Base-by-base conservation (phyloP, 192 early-diverging fungal genomes). In the Pilobolus umbonatus region DNA sequence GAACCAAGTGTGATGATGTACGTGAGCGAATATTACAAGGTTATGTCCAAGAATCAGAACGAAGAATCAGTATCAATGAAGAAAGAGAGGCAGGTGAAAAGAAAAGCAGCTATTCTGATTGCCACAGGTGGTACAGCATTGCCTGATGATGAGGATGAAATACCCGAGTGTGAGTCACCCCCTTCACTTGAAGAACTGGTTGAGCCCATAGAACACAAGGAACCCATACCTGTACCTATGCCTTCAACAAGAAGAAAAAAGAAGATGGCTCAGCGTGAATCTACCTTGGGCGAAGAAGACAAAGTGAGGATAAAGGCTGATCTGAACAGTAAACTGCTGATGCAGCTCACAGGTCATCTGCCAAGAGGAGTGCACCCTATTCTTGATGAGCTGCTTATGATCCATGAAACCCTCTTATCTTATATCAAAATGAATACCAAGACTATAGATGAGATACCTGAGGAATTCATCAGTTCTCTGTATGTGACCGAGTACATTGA, bases 1-100 rank as follows among this genome's bases (percentile, higher is more conserved):
- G 78, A 80, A 56, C 64, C 75, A 29, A 75, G 72, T 17, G 67
- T 80, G 15, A 76, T 80, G 75, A 76, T 76, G 51, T 80, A 80
- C 44, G 72, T 80, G 25, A 68, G 65, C 10, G 78, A 80, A 53
- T 80, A 73, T 34, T 76, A 80, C 35, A 68, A 76, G 17, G 63
- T 70, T 55, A 80, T 80, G 78, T 76, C 78, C 5, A 58, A 67
- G 5, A 55, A 61, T 36, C 69, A 76, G 30, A 53, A 48, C 14
- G 45, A 70, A 11, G 64, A 67, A 47, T 45, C 59, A 19, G 50
- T 46, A 8, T 53, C 47, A 21, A 0, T 45, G 1, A 43, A 51
- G 15, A 65, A 54, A 10, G 64, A 71, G 29, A 40, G 58, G 8
- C 57, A 68, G 1, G 42, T 52, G 5, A 29, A 19, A 1, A 67